Percentiles rank a stretch among this genome's conserved stretches.
phyloP scores from a whole-genome alignment of 495 filamentous ascomycete species.

The Glonium stellatum region DNA sequence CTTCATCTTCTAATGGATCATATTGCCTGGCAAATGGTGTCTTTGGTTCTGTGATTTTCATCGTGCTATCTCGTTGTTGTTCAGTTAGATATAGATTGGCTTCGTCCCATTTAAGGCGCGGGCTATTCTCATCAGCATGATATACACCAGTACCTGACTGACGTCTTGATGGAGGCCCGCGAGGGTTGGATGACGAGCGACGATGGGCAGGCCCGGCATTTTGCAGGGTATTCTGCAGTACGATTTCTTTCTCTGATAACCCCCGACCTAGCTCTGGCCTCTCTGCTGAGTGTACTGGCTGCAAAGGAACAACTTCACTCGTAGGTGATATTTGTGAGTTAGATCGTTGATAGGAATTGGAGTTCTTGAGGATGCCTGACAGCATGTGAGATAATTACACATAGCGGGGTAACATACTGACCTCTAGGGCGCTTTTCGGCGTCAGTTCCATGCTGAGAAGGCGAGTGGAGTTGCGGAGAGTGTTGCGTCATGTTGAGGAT shows the following conservation, averaged over 20 bases:
- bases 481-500: slow-evolving; percentile 30
- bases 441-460: slow-evolving; percentile 17
- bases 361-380: slow-evolving; percentile 92
- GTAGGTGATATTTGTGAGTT: slow-evolving; percentile 40
- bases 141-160: slow-evolving; percentile 50
- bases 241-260: slow-evolving; percentile 73
- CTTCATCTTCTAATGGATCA: slow-evolving; percentile 78
- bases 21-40: slow-evolving; percentile 90
- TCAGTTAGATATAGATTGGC: slow-evolving; percentile 93
- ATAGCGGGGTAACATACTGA: slow-evolving; percentile 37
- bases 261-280: slow-evolving; percentile 36
- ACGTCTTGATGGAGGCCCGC: slow-evolving; percentile 59
- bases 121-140: slow-evolving; percentile 48
- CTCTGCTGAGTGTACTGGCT: slow-evolving; percentile 29
- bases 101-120: slow-evolving; percentile 94
- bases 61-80: slow-evolving; percentile 87
- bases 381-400: neutral
- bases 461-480: slow-evolving; percentile 29
- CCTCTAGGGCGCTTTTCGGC: slow-evolving; percentile 65
- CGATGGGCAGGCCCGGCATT: slow-evolving; percentile 75
- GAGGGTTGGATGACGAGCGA: slow-evolving; percentile 64
- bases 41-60: slow-evolving; percentile 99
- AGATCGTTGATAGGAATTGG: slow-evolving; percentile 51
- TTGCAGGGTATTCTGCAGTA: slow-evolving; percentile 83
- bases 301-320: slow-evolving; percentile 24